A percentile compares a stretch with the other conserved stretches of the same genome.
Conservation (phyloP, 2,329 filamentous ascomycete genomes). For the Lachnellula suecica region DNA sequence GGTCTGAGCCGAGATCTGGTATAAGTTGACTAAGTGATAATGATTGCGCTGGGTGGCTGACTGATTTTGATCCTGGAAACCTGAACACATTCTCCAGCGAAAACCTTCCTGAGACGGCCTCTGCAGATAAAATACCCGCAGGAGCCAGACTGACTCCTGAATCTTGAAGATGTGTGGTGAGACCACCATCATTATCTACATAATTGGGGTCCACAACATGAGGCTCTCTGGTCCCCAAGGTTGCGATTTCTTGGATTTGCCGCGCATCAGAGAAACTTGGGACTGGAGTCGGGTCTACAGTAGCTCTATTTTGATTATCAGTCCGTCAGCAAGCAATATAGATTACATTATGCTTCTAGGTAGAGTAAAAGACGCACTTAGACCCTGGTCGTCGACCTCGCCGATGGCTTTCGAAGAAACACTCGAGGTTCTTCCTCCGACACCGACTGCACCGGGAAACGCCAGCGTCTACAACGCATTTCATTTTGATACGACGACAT, state of each 20-base stretch:
- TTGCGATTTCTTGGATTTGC: background rate
- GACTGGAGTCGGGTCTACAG: background rate
- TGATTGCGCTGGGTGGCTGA: background rate
- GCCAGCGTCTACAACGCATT: constrained; percentile 30
- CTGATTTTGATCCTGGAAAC: constrained; percentile 7
- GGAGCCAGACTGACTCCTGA: constrained; percentile 30
- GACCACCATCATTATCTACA: background rate
- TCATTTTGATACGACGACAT: constrained; percentile 41
- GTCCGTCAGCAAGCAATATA: background rate
- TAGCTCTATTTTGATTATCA: background rate
- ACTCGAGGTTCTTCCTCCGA: constrained; percentile 37
- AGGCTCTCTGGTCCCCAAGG: too few species aligned
- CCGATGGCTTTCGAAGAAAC: constrained; percentile 39
- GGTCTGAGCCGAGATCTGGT: background rate
- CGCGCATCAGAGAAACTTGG: background rate
- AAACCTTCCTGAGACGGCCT: constrained; percentile 35
- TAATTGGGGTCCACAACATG: background rate
- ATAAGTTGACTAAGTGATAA: background rate
- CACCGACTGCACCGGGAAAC: constrained; percentile 37
- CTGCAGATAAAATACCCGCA: constrained; percentile 34
- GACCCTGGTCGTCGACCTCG: constrained; percentile 40
- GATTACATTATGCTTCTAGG: too few species aligned
- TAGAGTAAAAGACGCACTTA: constrained; percentile 29
- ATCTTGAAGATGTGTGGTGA: background rate
- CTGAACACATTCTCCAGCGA: constrained; percentile 35